Evolutionary conservation across 2,329 filamentous ascomycete species (phyloP).

Genomic region (Pseudonectria buxi): DNA sequence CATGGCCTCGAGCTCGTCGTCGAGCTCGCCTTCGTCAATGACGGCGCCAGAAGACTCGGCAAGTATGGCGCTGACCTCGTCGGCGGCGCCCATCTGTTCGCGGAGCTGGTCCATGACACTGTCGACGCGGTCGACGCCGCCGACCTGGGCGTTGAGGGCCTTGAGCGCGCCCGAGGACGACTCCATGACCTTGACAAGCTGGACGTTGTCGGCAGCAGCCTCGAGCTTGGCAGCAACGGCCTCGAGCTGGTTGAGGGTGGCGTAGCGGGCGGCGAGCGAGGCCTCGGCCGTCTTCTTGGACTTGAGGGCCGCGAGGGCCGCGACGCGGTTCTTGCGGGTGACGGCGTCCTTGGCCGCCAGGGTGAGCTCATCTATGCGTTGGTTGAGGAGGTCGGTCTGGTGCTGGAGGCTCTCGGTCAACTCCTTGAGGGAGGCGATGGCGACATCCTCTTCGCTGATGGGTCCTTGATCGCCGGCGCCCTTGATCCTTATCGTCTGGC

Average conservation of each 20-base stretch:
- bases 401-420: conserved; percentile 68
- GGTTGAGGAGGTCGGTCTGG: conserved; percentile 60
- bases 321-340: conserved; percentile 61
- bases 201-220: conserved; percentile 76
- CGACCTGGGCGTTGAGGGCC: conserved; percentile 67
- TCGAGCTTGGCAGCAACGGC: conserved; percentile 77
- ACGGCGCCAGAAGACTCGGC: conserved; percentile 49
- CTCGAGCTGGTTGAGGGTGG: conserved; percentile 74
- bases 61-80: conserved; percentile 75
- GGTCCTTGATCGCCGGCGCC: conserved; percentile 37
- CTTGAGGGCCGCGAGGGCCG: conserved; percentile 71
- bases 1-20: conserved; percentile 77
- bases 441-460: conserved; percentile 71
- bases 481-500: conserved; percentile 69
- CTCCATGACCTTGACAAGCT: conserved; percentile 77
- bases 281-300: conserved; percentile 77
- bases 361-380: conserved; percentile 60
- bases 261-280: conserved; percentile 63
- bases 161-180: conserved; percentile 66
- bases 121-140: conserved; percentile 69
- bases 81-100: conserved; percentile 72
- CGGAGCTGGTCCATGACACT: conserved; percentile 67
- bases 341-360: conserved; percentile 64
- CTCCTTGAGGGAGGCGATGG: conserved; percentile 77
- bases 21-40: conserved; percentile 76